Evolutionary conservation across 2,329 filamentous ascomycete species (phyloP).

Genomic region (Xylaria sp.): DNA sequence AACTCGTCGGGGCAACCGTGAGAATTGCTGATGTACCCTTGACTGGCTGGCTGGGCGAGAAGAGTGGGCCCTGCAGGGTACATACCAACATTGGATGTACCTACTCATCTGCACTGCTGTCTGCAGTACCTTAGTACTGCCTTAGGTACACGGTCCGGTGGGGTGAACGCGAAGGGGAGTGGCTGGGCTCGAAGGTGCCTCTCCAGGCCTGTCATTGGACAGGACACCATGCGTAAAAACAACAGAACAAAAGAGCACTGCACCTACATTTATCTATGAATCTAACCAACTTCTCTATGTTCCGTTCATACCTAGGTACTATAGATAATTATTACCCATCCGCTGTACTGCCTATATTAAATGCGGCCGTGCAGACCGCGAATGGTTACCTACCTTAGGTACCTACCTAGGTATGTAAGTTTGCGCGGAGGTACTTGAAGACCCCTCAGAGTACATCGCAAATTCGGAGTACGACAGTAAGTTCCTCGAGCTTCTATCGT

Average conservation of each 20-base stretch:
- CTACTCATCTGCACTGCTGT: background rate
- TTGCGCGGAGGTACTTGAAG: background rate
- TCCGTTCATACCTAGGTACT: no score
- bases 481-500: background rate
- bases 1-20: constrained; percentile 49
- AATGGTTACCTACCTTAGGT: no score
- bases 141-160: background rate
- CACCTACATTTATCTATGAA: background rate
- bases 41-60: constrained; percentile 27
- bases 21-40: constrained; percentile 38
- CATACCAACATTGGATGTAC: constrained; percentile 1
- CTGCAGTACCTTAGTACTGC: no score
- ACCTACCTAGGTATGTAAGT: no score
- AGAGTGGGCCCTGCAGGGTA: constrained; percentile 12
- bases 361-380: no score
- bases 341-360: background rate
- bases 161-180: background rate
- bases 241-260: constrained; percentile 5
- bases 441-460: background rate
- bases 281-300: background rate
- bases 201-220: constrained; percentile 13
- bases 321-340: background rate
- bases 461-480: background rate
- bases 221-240: constrained; percentile 5
- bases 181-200: constrained; percentile 12